These are phyloP conservation scores for Saccharomycopsis vini DNA, from an alignment of 805 yeast genomes.

Conservation along the genomic window DNA sequence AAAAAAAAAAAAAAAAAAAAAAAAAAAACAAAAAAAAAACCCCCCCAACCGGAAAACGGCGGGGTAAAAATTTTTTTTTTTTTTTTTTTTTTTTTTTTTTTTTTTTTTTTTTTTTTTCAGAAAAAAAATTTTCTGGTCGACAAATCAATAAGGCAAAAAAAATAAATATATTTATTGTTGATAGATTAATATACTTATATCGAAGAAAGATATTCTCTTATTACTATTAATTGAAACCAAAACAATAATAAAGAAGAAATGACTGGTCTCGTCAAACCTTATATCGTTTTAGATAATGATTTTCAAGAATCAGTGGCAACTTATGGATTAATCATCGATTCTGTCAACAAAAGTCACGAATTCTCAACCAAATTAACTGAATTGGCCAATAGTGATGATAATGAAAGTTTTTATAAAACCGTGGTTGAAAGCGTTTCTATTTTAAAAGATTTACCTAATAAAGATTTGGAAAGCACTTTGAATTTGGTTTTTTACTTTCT, in stretches of 20 bases:
- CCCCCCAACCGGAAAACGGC: too few relatives aligned
- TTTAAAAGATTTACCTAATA: slow-evolving; percentile 12
- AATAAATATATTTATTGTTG: neutral
- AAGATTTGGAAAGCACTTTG: slow-evolving; percentile 15
- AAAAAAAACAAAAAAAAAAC: too few relatives aligned
- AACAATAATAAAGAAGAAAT: neutral
- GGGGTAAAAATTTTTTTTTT: too few relatives aligned
- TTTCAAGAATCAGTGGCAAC: slow-evolving; percentile 12
- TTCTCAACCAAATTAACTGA: slow-evolving; percentile 12
- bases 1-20: too few relatives aligned
- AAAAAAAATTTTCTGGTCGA: too few relatives aligned
- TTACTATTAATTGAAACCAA: too few relatives aligned
- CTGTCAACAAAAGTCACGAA: slow-evolving; percentile 4
- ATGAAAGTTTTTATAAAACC: slow-evolving; percentile 9
- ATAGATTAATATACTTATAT: neutral
- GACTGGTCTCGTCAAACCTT: slow-evolving; percentile 14
- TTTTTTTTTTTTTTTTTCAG: too few relatives aligned
- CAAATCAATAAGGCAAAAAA: neutral
- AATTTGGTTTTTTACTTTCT: slow-evolving; percentile 18
- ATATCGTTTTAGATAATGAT: slow-evolving; percentile 16
- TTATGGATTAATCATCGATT: slow-evolving; percentile 13
- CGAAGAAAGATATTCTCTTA: too few relatives aligned
- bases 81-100: too few relatives aligned
- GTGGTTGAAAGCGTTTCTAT: slow-evolving; percentile 8
- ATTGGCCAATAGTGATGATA: neutral